Evolutionary conservation across 2,329 filamentous ascomycete genomes (phyloP), one percentile per base, ranked within the genome.

Genomic region (Fusarium pininemorale): DNA sequence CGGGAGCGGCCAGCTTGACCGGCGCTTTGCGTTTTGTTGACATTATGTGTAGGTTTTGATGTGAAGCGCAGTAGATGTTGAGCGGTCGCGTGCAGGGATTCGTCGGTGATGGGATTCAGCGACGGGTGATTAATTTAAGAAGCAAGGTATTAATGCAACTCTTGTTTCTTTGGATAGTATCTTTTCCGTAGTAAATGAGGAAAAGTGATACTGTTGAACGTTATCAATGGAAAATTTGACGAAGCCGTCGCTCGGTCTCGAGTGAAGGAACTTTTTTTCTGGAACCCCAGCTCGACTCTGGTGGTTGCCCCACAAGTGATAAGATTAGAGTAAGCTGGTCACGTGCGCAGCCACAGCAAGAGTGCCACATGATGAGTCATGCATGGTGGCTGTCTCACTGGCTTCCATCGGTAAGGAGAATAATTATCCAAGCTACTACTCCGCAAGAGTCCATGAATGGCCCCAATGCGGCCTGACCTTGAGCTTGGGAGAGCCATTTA

Each of bases 21-120:
- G 88, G 83, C 65, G 87, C 84, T 86, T 90, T 92, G 80, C 89
- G 85, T 82, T 90, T 92, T 50, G 89, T 87, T 70, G 89, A 89
- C 87, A 90, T 90, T 70, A 79, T 77, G 76, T 78, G 47, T 35
- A n/a, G 24, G 57, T 44, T 48, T 39, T 69, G 20, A 44, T 59
- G 53, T 60, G 56, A 65, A 63, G 57, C 48, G 30, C 16, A 35
- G n/a, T 20, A 20, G 12, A 24, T 15, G 48, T 48, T 45, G 37
- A 24, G 53, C 57, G 60, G 72, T 72, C 67, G 74, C 61, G 67
- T 77, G 74, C 67, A 75, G 42, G 57, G 66, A 56, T 42, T 63
- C 38, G 35, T 42, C 45, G 45, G 58, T 55, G 56, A 73, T 58
- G 30, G 12, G 38, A 55, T 56, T 62, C 66, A 66, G 32, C 53